Base-by-base conservation (phyloP, 1,139 yeast genomes). In the Candida neerlandica region DNA sequence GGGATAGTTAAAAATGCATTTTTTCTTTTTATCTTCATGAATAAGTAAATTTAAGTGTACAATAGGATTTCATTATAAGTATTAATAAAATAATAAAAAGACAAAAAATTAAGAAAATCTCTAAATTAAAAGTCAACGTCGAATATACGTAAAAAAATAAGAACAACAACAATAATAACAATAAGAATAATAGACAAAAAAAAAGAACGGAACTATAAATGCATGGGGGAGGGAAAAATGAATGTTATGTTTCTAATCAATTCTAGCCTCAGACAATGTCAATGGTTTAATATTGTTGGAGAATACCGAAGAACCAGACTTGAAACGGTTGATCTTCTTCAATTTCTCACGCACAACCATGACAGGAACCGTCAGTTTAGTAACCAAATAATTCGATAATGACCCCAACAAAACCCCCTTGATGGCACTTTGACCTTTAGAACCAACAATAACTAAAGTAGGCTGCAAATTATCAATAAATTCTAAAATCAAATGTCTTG, bases 271-370 rank as follows among this genome's bases (percentile, higher is more conserved):
- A 16, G 78, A 72, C 58, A 76, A 72, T 4, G 81, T 76, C 60
- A 76, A 73, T 29, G 80, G 80, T 60, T 74, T 76, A 55, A 76
- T 75, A 55, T 76, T 76, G 58, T 76, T 76, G 30, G 80, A 70
- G 58, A 76, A 76, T 23, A 76, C 74, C n/a, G 76, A 69, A 23
- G 77, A 70, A 5, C 81, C 73, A 53, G 64, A 59, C 71, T 79
- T 67, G 66, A 82, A 82, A 61, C 88, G 78, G 56, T 85, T 81
- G 54, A 87, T 77, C 71, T 89, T 85, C 69, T 87, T 87, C 62
- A 89, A 77, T 64, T 88, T 89, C 63, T 86, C 86, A 54, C 96
- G 79, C 16, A 94, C 95, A 44, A 92, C 96, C 86, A 92, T 84
- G 23, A 91, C 95, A 0, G 98, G 97, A 12, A 89, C 92, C 21